Conservation (phyloP, 2,329 filamentous ascomycete species). For the Aspergillus candidus region DNA sequence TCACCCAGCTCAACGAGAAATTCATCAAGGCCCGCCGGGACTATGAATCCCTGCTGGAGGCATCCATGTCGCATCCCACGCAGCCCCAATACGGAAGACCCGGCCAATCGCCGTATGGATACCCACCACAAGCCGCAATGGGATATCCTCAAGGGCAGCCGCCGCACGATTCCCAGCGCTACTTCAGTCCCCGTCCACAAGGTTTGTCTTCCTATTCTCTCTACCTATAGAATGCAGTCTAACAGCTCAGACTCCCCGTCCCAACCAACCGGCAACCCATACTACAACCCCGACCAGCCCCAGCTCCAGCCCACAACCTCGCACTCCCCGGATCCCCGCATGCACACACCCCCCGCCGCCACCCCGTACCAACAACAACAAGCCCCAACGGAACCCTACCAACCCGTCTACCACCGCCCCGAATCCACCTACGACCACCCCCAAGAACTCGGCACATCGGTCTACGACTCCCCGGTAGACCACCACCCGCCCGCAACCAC, state of each 20-base stretch:
- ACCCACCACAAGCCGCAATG: conserved; percentile 24
- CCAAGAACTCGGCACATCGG: conserved; percentile 71
- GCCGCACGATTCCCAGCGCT: conserved; percentile 57
- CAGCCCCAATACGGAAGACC: conserved; percentile 68
- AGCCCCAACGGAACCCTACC: conserved; percentile 37
- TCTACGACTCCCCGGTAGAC: conserved; percentile 67
- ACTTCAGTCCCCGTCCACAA: conserved; percentile 54
- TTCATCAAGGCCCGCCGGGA: conserved; percentile 98
- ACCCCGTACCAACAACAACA: conserved; percentile 25
- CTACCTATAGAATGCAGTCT: conserved; percentile 20
- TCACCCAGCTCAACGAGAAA: conserved; percentile 97
- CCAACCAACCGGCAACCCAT: conserved; percentile 50
- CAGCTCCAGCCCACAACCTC: conserved; percentile 36
- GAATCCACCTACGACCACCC: conserved; percentile 65
- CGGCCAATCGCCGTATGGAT: conserved; percentile 31
- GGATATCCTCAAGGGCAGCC: conserved; percentile 32
- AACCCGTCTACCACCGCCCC: conserved; percentile 48
- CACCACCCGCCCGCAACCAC: conserved; percentile 10
- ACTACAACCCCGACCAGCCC: conserved; percentile 57
- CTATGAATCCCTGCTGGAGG: conserved; percentile 91
- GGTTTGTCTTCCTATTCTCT: conserved; percentile 34
- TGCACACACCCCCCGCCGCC: conserved; percentile 28
- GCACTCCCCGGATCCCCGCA: conserved; percentile 38
- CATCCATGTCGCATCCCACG: conserved; percentile 91
- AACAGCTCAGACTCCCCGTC: conserved; percentile 12